Conservation (phyloP, 129 eudicot species). For the Scalesia atractyloides region DNA sequence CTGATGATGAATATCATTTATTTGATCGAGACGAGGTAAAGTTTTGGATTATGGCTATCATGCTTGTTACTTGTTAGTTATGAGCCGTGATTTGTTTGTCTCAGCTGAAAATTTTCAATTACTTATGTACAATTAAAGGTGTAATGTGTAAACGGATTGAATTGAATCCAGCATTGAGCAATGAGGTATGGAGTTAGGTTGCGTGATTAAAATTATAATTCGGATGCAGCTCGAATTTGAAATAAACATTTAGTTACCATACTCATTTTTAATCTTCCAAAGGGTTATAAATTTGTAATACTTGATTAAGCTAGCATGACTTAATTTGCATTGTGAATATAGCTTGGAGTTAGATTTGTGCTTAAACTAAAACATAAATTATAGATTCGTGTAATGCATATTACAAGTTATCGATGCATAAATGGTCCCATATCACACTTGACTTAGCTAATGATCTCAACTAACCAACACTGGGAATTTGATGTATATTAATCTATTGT, state of each 20-base stretch:
- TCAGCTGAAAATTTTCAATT: background rate
- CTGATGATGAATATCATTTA: slow-evolving; percentile 76
- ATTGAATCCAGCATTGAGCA: background rate
- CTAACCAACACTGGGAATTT: background rate
- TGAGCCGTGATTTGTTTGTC: background rate
- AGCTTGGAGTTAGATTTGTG: background rate
- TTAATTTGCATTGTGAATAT: background rate
- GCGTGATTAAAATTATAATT: background rate
- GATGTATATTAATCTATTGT: no score
- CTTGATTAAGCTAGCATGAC: slow-evolving; percentile 4
- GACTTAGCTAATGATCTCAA: background rate
- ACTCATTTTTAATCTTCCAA: background rate
- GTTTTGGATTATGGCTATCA: background rate
- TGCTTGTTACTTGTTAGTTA: slow-evolving; percentile 6
- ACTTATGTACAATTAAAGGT: background rate
- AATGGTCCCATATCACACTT: slow-evolving; percentile 8
- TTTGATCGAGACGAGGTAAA: slow-evolving; percentile 78
- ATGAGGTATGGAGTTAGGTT: slow-evolving; percentile 7
- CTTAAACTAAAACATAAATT: background rate
- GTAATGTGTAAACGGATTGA: background rate
- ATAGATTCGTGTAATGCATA: background rate
- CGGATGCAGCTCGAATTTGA: background rate
- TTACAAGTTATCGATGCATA: background rate
- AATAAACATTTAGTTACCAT: background rate
- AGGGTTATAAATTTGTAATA: background rate